Base-by-base conservation (phyloP, 208 protist species). In the Porcisia hertigi region DNA sequence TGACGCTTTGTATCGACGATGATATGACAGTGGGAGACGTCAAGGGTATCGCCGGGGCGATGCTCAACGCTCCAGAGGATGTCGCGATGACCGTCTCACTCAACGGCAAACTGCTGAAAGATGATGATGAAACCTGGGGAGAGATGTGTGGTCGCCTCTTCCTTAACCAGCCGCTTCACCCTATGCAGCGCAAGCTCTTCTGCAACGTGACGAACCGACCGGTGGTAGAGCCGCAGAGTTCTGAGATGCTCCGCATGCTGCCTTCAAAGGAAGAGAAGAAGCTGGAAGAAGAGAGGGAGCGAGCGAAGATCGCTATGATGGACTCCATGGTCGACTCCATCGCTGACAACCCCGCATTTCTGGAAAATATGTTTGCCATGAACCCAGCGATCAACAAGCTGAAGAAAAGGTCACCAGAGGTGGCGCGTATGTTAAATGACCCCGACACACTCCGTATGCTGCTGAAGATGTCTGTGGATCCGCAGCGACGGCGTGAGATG, bases 1-100 rank as follows among this genome's bases (percentile, higher is more conserved):
- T 76, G 45, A 75, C 83, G 39, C 82, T 94, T 11, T 85, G 87
- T 59, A 87, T 96, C 58, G 91, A 94, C 47, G 88, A 90, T 59
- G 86, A 88, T 18, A 92, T 93, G 89, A 88, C 85, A 0, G 85
- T 95, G 23, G 90, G 76, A 1, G 93, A 97, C 36, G 89, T 94
- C n/a, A 87, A 87, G 25, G 85, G 83, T 3, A 60, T 97, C 20
- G 77, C 93, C 34, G 71, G 63, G 16, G 86, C 81, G 14, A 91
- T 97, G 87, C 71, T 96, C 1, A 85, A 85, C 58, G 73, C 77
- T 36, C 74, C 77, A 3, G 83, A 90, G 14, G 79, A 83, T 9
- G 41, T 81, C 39, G 74, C 69, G 7, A 84, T 94, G 71, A 80
- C 74, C 39, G 78, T 96, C 6, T 91, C 86, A 0, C 92, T 91